Conservation (phyloP, 192 early-diverging fungal species). For the Podochytrium sp. region DNA sequence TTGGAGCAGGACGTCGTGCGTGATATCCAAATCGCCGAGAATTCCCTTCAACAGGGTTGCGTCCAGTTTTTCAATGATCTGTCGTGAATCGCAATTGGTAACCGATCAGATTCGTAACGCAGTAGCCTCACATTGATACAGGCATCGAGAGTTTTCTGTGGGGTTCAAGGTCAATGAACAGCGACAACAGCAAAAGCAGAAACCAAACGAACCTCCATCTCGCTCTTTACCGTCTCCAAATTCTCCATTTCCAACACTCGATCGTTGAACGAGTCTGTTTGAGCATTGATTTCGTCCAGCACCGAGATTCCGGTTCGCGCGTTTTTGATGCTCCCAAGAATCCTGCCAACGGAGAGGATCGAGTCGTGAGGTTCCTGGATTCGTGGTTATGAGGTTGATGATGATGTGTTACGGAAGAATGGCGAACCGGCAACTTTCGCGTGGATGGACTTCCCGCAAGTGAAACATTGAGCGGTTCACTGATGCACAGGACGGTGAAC, state of each 20-base stretch:
- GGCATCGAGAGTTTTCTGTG: neutral
- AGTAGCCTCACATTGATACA: constrained; percentile 10
- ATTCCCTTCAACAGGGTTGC: neutral
- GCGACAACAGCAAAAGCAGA: neutral
- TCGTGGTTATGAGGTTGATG: neutral
- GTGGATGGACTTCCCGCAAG: neutral
- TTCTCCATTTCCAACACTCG: constrained; percentile 3
- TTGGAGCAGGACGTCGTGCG: neutral
- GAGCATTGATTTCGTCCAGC: neutral
- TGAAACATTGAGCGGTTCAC: neutral
- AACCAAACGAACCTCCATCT: constrained; percentile 6
- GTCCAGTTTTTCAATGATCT: constrained; percentile 5
- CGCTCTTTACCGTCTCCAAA: neutral
- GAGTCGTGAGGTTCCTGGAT: constrained; percentile 2
- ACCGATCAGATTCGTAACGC: no score
- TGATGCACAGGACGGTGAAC: neutral
- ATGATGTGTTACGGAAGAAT: neutral
- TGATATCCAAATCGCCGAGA: constrained; percentile 1
- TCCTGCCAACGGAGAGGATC: neutral
- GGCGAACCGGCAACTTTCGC: neutral
- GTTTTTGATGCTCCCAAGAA: neutral
- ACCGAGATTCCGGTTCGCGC: neutral
- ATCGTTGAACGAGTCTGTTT: neutral
- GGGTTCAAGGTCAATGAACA: neutral
- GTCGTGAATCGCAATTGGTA: neutral